Evolutionary conservation across 331 rosid genomes (phyloP).

Genomic region (Phaseolus coccineus): DNA sequence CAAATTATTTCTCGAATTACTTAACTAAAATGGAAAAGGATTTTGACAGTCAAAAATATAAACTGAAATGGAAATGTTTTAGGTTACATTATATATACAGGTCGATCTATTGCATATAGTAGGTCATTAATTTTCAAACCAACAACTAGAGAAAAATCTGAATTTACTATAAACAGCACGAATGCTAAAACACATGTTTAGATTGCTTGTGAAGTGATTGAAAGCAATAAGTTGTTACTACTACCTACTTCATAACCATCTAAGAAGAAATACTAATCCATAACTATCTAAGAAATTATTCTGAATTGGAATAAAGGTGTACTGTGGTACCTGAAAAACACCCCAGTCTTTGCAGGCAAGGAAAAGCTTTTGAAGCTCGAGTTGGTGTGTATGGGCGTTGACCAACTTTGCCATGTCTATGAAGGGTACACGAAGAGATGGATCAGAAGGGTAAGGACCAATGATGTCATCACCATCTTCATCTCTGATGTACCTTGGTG

Average conservation of each 20-base stretch:
- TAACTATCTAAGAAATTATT: too few species aligned
- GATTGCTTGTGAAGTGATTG: background rate
- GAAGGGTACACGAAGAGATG: slow-evolving; percentile 46
- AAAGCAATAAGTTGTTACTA: background rate
- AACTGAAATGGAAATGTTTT: background rate
- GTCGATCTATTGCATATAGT: background rate
- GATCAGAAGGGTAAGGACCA: slow-evolving; percentile 42
- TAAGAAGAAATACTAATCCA: too few species aligned
- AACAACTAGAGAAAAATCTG: background rate
- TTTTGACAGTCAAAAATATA: too few species aligned
- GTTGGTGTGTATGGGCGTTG: slow-evolving; percentile 31
- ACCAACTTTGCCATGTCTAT: slow-evolving; percentile 53
- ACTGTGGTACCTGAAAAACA: slow-evolving; percentile 49
- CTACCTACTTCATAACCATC: too few species aligned
- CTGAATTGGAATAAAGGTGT: too few species aligned
- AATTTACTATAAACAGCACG: background rate
- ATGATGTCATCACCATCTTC: background rate
- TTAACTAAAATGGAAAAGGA: background rate
- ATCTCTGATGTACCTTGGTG: slow-evolving; percentile 52
- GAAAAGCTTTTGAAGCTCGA: slow-evolving; percentile 54
- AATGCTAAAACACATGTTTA: too few species aligned
- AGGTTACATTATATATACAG: background rate
- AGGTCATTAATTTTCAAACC: background rate
- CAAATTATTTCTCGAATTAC: background rate
- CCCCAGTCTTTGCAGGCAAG: slow-evolving; percentile 58